Conservation (phyloP, 306 rosid species). For the Rosa persica region DNA sequence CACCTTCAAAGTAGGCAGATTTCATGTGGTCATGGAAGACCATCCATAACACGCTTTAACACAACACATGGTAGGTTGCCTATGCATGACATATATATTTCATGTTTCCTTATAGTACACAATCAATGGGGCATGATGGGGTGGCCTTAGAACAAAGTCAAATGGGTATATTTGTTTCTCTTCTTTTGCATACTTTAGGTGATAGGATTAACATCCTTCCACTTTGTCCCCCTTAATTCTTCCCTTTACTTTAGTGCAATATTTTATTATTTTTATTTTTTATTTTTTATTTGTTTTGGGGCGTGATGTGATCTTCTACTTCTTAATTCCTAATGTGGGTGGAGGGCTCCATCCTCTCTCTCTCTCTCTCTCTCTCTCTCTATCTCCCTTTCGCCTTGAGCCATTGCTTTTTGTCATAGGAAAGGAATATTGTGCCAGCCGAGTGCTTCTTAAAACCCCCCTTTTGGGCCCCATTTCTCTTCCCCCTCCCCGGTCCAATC, state of each 20-base stretch:
- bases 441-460: slow-evolving; percentile 30
- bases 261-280: slow-evolving; percentile 34
- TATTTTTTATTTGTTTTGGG: not conserved
- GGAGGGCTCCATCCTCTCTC: slow-evolving; percentile 53
- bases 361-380: no score
- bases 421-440: slow-evolving; percentile 60
- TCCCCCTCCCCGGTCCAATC: slow-evolving; percentile 46
- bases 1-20: not conserved
- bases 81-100: slow-evolving; percentile 13
- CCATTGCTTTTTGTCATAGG: slow-evolving; percentile 74
- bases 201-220: slow-evolving; percentile 97
- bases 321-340: slow-evolving; percentile 49
- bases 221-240: slow-evolving; percentile 78
- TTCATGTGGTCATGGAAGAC: slow-evolving; percentile 3
- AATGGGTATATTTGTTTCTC: slow-evolving; percentile 58
- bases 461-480: slow-evolving; percentile 56
- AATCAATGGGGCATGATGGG: slow-evolving; percentile 75
- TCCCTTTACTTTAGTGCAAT: slow-evolving; percentile 1
- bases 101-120: slow-evolving; percentile 38
- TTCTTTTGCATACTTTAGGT: slow-evolving; percentile 67
- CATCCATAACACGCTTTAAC: not conserved
- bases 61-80: slow-evolving; percentile 6
- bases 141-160: slow-evolving; percentile 62
- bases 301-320: slow-evolving; percentile 11
- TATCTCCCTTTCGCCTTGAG: slow-evolving; percentile 43